Conservation (phyloP, 1,284 basidiomycete genomes). For the Leucoagaricus sp. region DNA sequence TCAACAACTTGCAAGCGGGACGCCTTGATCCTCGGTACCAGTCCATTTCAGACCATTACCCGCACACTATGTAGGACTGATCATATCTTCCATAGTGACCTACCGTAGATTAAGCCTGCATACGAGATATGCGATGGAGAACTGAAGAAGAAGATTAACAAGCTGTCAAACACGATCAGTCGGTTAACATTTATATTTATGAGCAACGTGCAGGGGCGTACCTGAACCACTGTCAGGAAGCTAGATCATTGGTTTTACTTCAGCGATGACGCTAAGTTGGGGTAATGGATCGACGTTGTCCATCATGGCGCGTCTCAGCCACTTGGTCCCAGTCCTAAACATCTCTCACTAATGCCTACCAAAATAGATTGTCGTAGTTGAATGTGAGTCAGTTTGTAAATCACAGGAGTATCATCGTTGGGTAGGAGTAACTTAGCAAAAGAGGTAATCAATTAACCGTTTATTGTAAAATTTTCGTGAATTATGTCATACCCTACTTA, state of each 20-base stretch:
- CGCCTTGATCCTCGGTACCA: conserved; percentile 49
- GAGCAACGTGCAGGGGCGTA: not conserved
- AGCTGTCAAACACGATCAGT: not conserved
- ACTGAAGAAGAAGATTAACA: not conserved
- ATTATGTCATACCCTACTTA: too few species aligned
- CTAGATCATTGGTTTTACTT: too few species aligned
- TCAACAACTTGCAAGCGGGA: conserved; percentile 42
- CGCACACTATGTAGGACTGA: conserved; percentile 65
- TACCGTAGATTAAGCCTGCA: conserved; percentile 59
- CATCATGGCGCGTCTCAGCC: too few species aligned
- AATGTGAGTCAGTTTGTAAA: too few species aligned
- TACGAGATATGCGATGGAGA: not conserved
- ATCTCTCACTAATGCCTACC: too few species aligned
- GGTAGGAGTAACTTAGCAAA: too few species aligned
- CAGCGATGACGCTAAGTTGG: too few species aligned
- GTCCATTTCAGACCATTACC: conserved; percentile 72
- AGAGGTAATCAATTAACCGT: too few species aligned
- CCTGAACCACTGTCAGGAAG: conserved; percentile 85
- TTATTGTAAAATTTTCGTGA: too few species aligned
- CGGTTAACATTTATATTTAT: not conserved
- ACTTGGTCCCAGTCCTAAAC: too few species aligned
- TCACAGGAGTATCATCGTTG: too few species aligned
- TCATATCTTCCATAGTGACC: conserved; percentile 71
- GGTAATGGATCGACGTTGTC: not conserved
- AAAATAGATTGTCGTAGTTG: too few species aligned